A percentile compares a stretch with the other conserved stretches of the same genome.
These are phyloP conservation scores for Phytophthora hybrid DNA, from an alignment of 352 stramenopile species.

Conservation along the genomic window DNA sequence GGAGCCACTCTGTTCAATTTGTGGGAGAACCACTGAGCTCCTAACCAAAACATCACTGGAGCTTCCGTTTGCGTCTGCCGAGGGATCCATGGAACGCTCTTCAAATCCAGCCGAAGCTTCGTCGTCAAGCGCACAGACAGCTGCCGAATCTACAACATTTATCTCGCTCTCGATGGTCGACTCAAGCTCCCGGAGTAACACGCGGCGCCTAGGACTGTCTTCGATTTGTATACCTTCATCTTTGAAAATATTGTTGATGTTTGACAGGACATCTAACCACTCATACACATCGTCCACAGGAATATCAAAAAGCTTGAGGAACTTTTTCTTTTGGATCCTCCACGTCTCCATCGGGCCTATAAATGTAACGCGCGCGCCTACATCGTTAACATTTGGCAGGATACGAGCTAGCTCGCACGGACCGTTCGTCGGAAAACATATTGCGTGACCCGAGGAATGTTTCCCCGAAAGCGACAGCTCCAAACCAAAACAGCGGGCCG, in stretches of 20 bases:
- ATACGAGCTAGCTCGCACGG: conserved; percentile 1
- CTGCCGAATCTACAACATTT: not conserved
- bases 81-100: not conserved
- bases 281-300: conserved; percentile 8
- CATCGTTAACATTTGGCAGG: conserved; percentile 9
- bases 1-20: conserved; percentile 1
- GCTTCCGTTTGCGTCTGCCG: not conserved
- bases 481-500: conserved; percentile 1
- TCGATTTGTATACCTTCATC: conserved; percentile 14
- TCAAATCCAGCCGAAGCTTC: conserved; percentile 1
- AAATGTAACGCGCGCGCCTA: conserved; percentile 20
- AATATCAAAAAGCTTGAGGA: conserved; percentile 9
- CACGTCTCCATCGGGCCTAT: conserved; percentile 18
- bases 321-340: conserved; percentile 7
- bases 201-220: not conserved
- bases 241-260: conserved; percentile 15
- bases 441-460: conserved; percentile 16
- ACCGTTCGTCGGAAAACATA: conserved; percentile 25
- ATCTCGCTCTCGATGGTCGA: not conserved
- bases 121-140: not conserved
- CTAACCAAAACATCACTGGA: conserved; percentile 1
- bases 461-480: conserved; percentile 26
- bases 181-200: not conserved
- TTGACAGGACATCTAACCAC: conserved; percentile 10
- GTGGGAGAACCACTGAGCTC: not conserved